phyloP scores from a whole-genome alignment of 2,329 filamentous ascomycete genomes.

The Ascomycota sp. region DNA sequence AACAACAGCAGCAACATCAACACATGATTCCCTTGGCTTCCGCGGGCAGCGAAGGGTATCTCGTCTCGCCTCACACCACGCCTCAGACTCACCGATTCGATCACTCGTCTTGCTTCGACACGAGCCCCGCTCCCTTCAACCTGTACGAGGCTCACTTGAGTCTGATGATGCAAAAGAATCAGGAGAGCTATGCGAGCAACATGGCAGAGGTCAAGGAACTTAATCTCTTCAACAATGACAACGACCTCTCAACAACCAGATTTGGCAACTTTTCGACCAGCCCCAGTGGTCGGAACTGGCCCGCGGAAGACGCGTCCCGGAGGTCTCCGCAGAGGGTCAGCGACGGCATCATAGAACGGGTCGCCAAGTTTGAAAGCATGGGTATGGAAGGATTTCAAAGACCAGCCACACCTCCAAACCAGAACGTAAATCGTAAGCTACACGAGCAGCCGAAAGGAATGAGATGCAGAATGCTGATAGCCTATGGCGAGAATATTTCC shows the following conservation, averaged over 20 bases:
- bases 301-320: slow-evolving; percentile 24
- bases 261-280: slow-evolving; percentile 28
- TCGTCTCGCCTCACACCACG: slow-evolving; percentile 32
- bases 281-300: slow-evolving; percentile 24
- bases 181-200: slow-evolving; percentile 18
- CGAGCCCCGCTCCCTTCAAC: slow-evolving; percentile 23
- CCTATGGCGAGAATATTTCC: slow-evolving; percentile 29
- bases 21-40: slow-evolving; percentile 10
- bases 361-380: slow-evolving; percentile 35
- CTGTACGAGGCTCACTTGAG: slow-evolving; percentile 21
- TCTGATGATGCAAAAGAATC: slow-evolving; percentile 24
- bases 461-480: neutral
- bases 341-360: slow-evolving; percentile 36
- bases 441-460: neutral
- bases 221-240: slow-evolving; percentile 24
- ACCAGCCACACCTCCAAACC: slow-evolving; percentile 39
- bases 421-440: slow-evolving; percentile 34
- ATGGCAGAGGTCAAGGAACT: slow-evolving; percentile 24
- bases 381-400: slow-evolving; percentile 21
- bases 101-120: slow-evolving; percentile 21
- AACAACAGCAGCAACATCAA: slow-evolving; percentile 5
- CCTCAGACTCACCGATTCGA: slow-evolving; percentile 31
- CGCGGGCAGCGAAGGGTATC: slow-evolving; percentile 28
- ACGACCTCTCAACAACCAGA: slow-evolving; percentile 24
- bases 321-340: slow-evolving; percentile 28